A percentile compares a stretch with the other conserved stretches of the same genome.
These are phyloP conservation scores for Phyllosticta citrichinensis DNA, from an alignment of 2,329 filamentous ascomycete genomes.

Conservation along the genomic window DNA sequence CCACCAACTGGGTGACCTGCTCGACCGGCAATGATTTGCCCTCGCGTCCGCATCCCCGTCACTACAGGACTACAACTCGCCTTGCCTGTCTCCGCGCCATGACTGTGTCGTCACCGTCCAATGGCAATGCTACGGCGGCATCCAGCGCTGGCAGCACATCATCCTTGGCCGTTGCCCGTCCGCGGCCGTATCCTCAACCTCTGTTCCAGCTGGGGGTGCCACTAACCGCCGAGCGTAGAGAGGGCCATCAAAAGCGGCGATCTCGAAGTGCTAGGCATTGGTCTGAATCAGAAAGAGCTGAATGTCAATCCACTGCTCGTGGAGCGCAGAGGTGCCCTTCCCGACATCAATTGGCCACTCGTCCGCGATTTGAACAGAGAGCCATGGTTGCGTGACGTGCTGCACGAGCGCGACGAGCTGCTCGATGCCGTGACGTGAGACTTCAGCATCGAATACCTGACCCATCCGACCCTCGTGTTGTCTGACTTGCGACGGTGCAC, in stretches of 20 bases:
- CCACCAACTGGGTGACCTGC: neutral
- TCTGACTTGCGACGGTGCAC: slow-evolving; percentile 30
- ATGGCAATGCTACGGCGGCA: too few relatives aligned
- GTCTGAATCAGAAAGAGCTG: slow-evolving; percentile 40
- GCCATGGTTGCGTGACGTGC: slow-evolving; percentile 19
- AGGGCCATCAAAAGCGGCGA: slow-evolving; percentile 21
- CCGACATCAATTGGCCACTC: slow-evolving; percentile 17
- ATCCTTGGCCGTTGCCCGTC: slow-evolving; percentile 22
- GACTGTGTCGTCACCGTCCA: neutral
- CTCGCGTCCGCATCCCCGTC: neutral
- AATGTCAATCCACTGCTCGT: slow-evolving; percentile 26
- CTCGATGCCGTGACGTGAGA: slow-evolving; percentile 42
- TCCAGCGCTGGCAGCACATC: too few relatives aligned
- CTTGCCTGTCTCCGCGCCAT: neutral
- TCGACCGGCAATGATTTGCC: neutral
- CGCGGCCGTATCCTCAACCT: slow-evolving; percentile 38
- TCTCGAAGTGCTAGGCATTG: slow-evolving; percentile 36
- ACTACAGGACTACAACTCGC: neutral
- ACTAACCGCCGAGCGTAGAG: slow-evolving; percentile 30
- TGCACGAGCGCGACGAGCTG: slow-evolving; percentile 9
- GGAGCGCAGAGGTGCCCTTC: slow-evolving; percentile 15
- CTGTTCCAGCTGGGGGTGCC: slow-evolving; percentile 41
- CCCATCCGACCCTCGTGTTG: slow-evolving; percentile 36
- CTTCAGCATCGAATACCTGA: slow-evolving; percentile 44
- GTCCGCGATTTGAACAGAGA: slow-evolving; percentile 38